Evolutionary conservation across 2,329 filamentous ascomycete genomes (phyloP), one percentile per base, ranked within the genome.

Genomic region (Fusarium drepaniforme): DNA sequence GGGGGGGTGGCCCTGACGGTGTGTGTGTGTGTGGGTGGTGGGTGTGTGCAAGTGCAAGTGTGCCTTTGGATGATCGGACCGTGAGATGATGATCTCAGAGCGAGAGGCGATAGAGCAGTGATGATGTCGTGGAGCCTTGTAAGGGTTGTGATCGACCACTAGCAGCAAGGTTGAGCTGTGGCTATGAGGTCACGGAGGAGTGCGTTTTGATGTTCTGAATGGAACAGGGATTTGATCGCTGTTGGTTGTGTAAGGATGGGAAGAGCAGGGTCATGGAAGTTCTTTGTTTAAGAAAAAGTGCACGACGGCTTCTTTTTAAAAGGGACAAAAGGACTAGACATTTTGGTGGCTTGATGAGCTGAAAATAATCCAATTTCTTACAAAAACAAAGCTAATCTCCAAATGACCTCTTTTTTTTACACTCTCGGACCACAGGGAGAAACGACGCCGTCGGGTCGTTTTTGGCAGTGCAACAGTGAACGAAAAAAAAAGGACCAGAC

Each of bases 121-220:
- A 67, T 68, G 71, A 74, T 73, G 71, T 58, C 64, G 71, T 49
- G 35, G 25, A 18, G 59, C 42, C 63, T 59, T 67, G 58, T 67
- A 74, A 38, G 67, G 18, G n/a, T 25, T 25, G 28, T 42, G 71
- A 73, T 73, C 61, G 58, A 38, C 71, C 57, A 53, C 67, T 71
- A 57, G 71, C 16, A 70, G 40, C 57, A 74, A 40, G 71, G 58
- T 8, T 30, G 38, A 63, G 62, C 67, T 67, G 61, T 40, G 23
- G 46, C 15, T 25, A 70, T 72, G 71, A 73, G 67, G 67, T 73
- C 71, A 73, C 71, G 44, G 1, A 30, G 44, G 46, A 12, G n/a
- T 37, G 25, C 18, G 49, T n/a, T 51, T 33, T 53, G 49, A 53
- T 33, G 28, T 5, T 33, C 28, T 53, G 49, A 33, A 33, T 53